Base-by-base conservation (phyloP, 352 stramenopile species). In the Phytophthora sp. region DNA sequence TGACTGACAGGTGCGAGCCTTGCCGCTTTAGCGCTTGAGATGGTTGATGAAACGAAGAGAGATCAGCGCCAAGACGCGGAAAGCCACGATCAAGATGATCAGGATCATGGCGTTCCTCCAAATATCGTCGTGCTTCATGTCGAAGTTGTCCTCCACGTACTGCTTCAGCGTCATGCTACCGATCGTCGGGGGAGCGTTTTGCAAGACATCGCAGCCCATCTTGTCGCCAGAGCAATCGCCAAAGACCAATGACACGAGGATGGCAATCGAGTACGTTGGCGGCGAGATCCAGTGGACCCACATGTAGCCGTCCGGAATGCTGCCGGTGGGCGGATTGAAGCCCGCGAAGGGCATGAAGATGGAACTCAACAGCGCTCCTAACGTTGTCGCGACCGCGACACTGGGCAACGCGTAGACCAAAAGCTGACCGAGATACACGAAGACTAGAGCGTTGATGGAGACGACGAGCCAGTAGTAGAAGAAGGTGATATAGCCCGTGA, bases 341-440 rank as follows among this genome's bases (percentile, higher is more conserved):
- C 82, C 82, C 0, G 67, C 57, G 37, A 86, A 88, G 12, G 87
- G 46, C 21, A 85, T 67, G 44, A 85, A 84, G 26, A 91, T 76
- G 6, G 68, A 70, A 18, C 58, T 74, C 42, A 88, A 49, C 13
- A 89, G 65, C 17, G 59, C 63, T 1, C 75, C 79, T 3, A 87
- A 18, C 3, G 53, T 72, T 6, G 74, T 31, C 0, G 75, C 76
- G 0, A 73, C 73, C 7, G 76, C 66, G 2, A 78, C 65, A 55
- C 53, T 83, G 0, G 80, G 80, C 28, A 86, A 21, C 7, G 62
- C 61, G 49, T 72, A 87, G 17, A 78, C 73, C 37, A 87, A 39
- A 5, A 82, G 62, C 59, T 86, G 69, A 3, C 62, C 77, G 9
- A 84, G 52, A 55, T 87, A 91, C 23, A 78, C 69, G 38, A 77